Percentiles rank a stretch among this genome's conserved stretches.
Evolutionary conservation across 169 alveolate species (phyloP).

Genomic region (Plasmodium inui): DNA sequence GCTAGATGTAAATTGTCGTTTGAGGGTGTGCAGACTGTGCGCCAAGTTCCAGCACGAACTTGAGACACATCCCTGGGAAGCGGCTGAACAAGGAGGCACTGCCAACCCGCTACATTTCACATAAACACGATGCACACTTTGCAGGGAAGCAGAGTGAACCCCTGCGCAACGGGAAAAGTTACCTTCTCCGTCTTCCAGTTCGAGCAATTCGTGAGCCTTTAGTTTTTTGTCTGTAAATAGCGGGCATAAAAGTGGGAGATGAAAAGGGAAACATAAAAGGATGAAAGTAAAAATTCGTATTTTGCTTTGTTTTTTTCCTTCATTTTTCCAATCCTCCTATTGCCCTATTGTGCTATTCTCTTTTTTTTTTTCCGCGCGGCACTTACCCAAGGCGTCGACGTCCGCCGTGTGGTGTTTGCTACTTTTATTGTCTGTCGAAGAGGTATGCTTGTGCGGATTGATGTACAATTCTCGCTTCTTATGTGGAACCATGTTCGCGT

Average conservation of each 20-base stretch:
- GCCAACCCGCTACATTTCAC: neutral
- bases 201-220: conserved; percentile 15
- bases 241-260: neutral
- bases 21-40: neutral
- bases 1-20: neutral
- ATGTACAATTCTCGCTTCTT: conserved; percentile 27
- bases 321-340: neutral
- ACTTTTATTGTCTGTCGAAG: neutral
- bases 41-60: neutral
- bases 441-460: conserved; percentile 33
- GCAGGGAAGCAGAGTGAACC: neutral
- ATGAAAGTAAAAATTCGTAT: neutral
- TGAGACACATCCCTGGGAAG: no score
- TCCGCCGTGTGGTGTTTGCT: neutral
- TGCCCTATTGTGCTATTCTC: no score
- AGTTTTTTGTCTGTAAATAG: conserved; percentile 12
- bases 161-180: neutral
- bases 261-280: neutral
- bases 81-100: neutral
- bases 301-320: neutral
- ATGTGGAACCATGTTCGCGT: conserved; percentile 28
- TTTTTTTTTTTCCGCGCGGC: neutral
- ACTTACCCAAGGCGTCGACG: conserved; percentile 15
- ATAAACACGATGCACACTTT: neutral
- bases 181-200: conserved; percentile 28